Conservation (phyloP, 257 asterid genomes). For the Vinca minor region DNA sequence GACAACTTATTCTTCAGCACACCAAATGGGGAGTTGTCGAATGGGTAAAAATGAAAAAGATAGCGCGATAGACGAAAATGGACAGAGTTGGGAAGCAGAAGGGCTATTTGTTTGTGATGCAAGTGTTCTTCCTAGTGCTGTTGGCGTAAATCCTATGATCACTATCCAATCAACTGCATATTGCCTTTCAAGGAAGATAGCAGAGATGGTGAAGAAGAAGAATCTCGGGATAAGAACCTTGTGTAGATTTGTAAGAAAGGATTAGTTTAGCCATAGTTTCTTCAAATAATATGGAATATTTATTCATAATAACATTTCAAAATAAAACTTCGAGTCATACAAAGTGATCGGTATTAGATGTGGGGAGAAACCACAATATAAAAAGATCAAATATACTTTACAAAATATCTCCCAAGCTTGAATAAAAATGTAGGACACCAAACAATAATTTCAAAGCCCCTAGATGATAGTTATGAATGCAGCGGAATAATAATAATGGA, state of each 20-base stretch:
- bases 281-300: no score
- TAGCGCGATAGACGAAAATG: conserved; percentile 72
- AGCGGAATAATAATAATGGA: no score
- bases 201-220: conserved; percentile 29
- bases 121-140: conserved; percentile 68
- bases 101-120: conserved; percentile 81
- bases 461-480: no score
- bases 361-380: no score
- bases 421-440: no score
- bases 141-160: conserved; percentile 94
- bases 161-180: conserved; percentile 63
- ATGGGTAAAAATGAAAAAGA: conserved; percentile 51
- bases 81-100: conserved; percentile 88
- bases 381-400: no score
- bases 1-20: conserved; percentile 66
- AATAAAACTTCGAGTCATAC: not conserved
- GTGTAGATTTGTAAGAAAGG: not conserved
- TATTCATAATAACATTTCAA: not conserved
- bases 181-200: conserved; percentile 53
- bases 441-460: no score
- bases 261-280: not conserved
- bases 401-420: no score
- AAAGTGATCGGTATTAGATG: not conserved
- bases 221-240: conserved; percentile 3
- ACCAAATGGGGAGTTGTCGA: conserved; percentile 91